Base-by-base conservation (phyloP, 371 early-diverging fungal species). In the Rhizopus sp. region DNA sequence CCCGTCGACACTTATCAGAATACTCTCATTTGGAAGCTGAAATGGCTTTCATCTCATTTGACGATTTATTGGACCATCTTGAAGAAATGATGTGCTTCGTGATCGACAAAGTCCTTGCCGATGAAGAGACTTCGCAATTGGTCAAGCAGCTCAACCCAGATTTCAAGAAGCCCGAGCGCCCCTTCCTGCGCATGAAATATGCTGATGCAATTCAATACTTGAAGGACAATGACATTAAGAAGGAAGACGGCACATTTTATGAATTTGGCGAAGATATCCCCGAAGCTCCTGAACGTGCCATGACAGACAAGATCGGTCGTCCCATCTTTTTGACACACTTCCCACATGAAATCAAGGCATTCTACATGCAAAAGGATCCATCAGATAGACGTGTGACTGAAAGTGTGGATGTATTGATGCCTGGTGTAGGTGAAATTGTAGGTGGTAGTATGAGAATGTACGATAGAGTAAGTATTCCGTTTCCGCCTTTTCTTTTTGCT, bases 1-100 rank as follows among this genome's bases (percentile, higher is more conserved):
- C 99, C n/a, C 88, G 99, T 59, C 85, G 99, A 52, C 99, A 99
- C 72, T 83, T 99, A 70, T 94, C 96, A 52, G 98, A 99, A 83
- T 99, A 93, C 77, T 94, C 99, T 33, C 99, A 99, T 78, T 91
- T 98, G 69, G 99, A 99, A 77, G 98, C 94, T 29, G 99, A 99
- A 76, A 78, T 96, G 64, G 92, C 96, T 2, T 99, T 99, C 77
- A 93, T 99, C 56, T 66, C 72, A 38, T 99, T 99, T 72, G 88
- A 93, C 30, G 96, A 97, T 44, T 81, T 99, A 59, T 82, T 99
- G 53, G 82, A 88, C 57, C 76, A 80, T 61, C 82, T 99, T 56
- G 99, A 99, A 77, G 87, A 91, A 60, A 83, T 97, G 93, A 80
- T 95, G 55, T 91, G 92, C 64, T 86, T 86, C 53, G 92, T 94